Conservation (phyloP, 2,329 filamentous ascomycete species). For the Claviceps africana region DNA sequence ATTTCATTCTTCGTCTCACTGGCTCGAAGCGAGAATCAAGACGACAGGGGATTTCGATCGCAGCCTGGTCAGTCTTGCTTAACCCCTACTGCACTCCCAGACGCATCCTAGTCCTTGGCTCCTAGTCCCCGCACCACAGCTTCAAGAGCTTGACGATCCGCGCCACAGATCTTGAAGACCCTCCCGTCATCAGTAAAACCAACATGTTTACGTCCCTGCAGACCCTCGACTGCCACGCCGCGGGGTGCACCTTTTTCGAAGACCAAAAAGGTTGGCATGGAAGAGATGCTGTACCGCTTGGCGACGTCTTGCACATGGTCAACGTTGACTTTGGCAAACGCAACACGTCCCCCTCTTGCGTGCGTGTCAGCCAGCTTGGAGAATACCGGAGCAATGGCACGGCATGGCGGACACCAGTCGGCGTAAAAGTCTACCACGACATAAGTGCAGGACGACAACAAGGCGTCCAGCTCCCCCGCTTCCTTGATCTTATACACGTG, state of each 20-base stretch:
- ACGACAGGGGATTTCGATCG: too few relatives aligned
- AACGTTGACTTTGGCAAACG: conserved; percentile 11
- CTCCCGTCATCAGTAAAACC: conserved; percentile 12
- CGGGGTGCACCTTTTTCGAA: conserved; percentile 59
- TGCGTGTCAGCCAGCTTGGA: conserved; percentile 31
- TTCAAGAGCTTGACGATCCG: conserved; percentile 15
- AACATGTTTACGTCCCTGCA: conserved; percentile 11
- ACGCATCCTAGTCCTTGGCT: background rate
- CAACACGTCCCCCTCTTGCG: conserved; percentile 10
- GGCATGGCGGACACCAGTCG: conserved; percentile 37
- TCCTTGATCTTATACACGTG: conserved; percentile 21
- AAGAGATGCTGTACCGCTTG: conserved; percentile 62
- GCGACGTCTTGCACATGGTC: conserved; percentile 21
- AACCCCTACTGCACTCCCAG: too few relatives aligned
- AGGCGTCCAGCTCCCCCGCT: conserved; percentile 19
- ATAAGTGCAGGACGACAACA: conserved; percentile 25
- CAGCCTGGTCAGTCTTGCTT: too few relatives aligned
- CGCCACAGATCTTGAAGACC: conserved; percentile 18
- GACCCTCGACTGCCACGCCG: conserved; percentile 17
- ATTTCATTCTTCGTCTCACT: too few relatives aligned
- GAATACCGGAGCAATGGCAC: conserved; percentile 31
- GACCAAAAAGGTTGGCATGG: conserved; percentile 86
- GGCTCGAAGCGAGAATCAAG: too few relatives aligned
- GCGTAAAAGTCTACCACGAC: conserved; percentile 36
- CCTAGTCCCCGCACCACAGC: conserved; percentile 15